These are phyloP conservation scores for Ramicandelaber brevisporus DNA, from an alignment of 192 early-diverging fungal species.

Conservation along the genomic window DNA sequence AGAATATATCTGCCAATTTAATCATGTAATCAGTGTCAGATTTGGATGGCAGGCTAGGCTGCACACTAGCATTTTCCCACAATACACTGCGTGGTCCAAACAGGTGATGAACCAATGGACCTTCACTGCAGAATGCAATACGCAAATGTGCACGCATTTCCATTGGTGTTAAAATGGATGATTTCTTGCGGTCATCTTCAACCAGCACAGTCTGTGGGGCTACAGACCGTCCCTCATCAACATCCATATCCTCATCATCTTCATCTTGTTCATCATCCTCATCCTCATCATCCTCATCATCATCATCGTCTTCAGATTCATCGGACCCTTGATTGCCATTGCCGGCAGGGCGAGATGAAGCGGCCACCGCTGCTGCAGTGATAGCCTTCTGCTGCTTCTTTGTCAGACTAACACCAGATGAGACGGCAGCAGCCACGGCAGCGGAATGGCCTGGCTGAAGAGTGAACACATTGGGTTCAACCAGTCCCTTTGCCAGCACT, in stretches of 20 bases:
- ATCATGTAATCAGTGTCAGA: too few relatives aligned
- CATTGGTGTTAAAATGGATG: slow-evolving; percentile 31
- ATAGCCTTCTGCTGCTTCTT: slow-evolving; percentile 2
- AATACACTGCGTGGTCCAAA: too few relatives aligned
- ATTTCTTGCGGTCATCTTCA: slow-evolving; percentile 11
- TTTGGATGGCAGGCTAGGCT: too few relatives aligned
- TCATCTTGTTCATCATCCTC: slow-evolving; percentile 15
- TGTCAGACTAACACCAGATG: slow-evolving; percentile 1
- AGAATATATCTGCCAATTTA: slow-evolving; percentile 61
- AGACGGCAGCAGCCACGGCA: neutral
- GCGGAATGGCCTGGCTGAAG: slow-evolving; percentile 5
- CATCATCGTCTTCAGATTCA: slow-evolving; percentile 8
- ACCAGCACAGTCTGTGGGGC: slow-evolving; percentile 3
- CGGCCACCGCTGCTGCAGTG: neutral
- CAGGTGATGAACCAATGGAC: slow-evolving; percentile 43
- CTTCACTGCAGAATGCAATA: slow-evolving; percentile 54
- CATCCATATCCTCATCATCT: slow-evolving; percentile 8
- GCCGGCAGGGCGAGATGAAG: neutral
- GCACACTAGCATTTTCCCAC: too few relatives aligned
- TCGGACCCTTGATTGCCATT: neutral
- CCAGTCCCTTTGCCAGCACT: slow-evolving; percentile 31
- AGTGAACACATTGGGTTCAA: slow-evolving; percentile 11
- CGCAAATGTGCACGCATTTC: slow-evolving; percentile 56
- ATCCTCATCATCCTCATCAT: slow-evolving; percentile 9
- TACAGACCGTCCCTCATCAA: slow-evolving; percentile 3